Conservation (phyloP, 371 early-diverging fungal species). For the Apophysomyces sp. region DNA sequence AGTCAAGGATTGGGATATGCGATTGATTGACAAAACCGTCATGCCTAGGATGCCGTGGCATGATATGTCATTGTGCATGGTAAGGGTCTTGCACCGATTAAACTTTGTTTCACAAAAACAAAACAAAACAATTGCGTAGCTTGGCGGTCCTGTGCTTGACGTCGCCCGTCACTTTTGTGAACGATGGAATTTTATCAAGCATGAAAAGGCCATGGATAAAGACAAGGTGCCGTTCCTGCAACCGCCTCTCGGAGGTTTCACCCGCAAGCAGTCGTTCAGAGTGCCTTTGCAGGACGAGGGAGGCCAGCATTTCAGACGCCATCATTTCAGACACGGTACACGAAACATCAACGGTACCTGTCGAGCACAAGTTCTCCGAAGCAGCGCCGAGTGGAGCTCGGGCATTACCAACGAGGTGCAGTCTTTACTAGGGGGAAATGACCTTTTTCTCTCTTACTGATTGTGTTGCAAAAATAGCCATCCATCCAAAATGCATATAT, state of each 20-base stretch:
- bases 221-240: slow-evolving; percentile 34
- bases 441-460: no score
- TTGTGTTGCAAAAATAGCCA: slow-evolving; percentile 49
- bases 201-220: slow-evolving; percentile 41
- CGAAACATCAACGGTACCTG: slow-evolving; percentile 47
- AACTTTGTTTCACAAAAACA: not conserved
- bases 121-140: slow-evolving; percentile 6
- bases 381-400: slow-evolving; percentile 68
- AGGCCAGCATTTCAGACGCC: slow-evolving; percentile 13
- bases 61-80: slow-evolving; percentile 80
- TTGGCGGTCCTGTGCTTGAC: slow-evolving; percentile 80
- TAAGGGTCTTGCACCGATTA: slow-evolving; percentile 17
- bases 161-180: slow-evolving; percentile 89
- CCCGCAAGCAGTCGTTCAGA: slow-evolving; percentile 31
- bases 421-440: no score
- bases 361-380: slow-evolving; percentile 70
- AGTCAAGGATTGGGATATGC: slow-evolving; percentile 61
- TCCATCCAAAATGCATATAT: slow-evolving; percentile 88
- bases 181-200: slow-evolving; percentile 90
- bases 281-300: slow-evolving; percentile 16
- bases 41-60: slow-evolving; percentile 97
- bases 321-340: slow-evolving; percentile 31
- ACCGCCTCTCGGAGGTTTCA: slow-evolving; percentile 47
- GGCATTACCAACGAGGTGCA: slow-evolving; percentile 56
- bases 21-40: slow-evolving; percentile 59